A percentile compares a stretch with the other conserved stretches of the same genome.
Conservation (phyloP, 768 basidiomycete species). For the Chalciporus chontae region DNA sequence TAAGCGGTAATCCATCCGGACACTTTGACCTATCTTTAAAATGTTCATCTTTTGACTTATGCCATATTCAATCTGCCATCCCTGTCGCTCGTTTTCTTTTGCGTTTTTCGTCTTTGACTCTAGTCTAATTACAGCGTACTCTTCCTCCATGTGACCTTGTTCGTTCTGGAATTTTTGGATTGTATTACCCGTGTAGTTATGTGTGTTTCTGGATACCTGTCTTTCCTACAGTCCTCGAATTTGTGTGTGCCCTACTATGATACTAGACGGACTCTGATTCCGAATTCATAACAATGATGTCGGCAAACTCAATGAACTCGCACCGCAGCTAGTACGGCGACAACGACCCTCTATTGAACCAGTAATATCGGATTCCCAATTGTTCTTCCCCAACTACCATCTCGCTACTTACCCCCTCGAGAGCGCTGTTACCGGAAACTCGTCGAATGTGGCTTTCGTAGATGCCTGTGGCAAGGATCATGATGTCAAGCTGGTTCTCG, state of each 20-base stretch:
- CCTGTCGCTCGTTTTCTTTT: constrained; percentile 22
- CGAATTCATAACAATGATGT: background rate
- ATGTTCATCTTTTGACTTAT: constrained; percentile 29
- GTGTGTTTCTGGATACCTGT: constrained; percentile 37
- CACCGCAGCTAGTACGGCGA: too few species aligned
- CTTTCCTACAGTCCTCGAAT: constrained; percentile 20
- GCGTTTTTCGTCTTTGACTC: constrained; percentile 2
- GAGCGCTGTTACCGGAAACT: background rate
- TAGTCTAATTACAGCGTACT: constrained; percentile 19
- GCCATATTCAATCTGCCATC: constrained; percentile 34
- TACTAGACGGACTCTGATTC: constrained; percentile 1
- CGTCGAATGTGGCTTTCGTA: constrained; percentile 22
- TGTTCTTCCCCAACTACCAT: background rate
- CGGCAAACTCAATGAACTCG: background rate
- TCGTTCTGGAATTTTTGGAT: constrained; percentile 32
- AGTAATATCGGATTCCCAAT: background rate
- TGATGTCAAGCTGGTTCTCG: constrained; percentile 20
- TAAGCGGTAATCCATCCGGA: constrained; percentile 56
- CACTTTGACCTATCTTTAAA: constrained; percentile 15
- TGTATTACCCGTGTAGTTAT: constrained; percentile 37
- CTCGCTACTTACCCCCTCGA: background rate
- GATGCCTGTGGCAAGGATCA: constrained; percentile 4
- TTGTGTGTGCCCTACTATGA: background rate
- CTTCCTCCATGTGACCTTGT: constrained; percentile 21
- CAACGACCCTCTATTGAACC: too few species aligned